A percentile compares a stretch with the other conserved stretches of the same genome.
Evolutionary conservation across 768 basidiomycete species (phyloP).

Genomic region (Kwoniella pini): DNA sequence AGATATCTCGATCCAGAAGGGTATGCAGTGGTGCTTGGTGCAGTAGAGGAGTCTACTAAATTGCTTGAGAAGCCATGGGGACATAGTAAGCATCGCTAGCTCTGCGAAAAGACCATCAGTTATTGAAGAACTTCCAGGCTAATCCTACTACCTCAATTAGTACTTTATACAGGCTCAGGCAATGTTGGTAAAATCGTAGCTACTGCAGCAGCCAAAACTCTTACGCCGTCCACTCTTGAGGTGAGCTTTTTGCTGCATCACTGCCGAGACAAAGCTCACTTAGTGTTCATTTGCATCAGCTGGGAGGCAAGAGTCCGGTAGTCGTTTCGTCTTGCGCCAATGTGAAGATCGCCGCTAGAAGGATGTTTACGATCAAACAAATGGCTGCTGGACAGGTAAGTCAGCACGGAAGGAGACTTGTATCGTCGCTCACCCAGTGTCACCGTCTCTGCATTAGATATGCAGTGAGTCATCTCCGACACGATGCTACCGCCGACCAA

Average conservation of each 20-base stretch:
- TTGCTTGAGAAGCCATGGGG: slow-evolving; percentile 52
- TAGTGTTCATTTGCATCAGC: slow-evolving; percentile 21
- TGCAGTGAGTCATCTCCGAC: slow-evolving; percentile 11
- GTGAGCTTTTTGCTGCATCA: slow-evolving; percentile 21
- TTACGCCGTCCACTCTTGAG: slow-evolving; percentile 53
- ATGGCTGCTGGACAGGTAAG: slow-evolving; percentile 47
- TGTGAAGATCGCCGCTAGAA: slow-evolving; percentile 41
- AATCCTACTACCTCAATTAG: slow-evolving; percentile 16
- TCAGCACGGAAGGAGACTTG: too few relatives aligned
- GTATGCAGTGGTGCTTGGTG: slow-evolving; percentile 49
- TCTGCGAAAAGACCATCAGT: too few relatives aligned
- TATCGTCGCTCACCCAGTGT: too few relatives aligned
- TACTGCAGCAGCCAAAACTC: slow-evolving; percentile 50
- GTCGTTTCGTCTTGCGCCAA: slow-evolving; percentile 48
- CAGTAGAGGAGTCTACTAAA: slow-evolving; percentile 41
- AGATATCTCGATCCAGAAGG: slow-evolving; percentile 49
- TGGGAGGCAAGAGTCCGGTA: slow-evolving; percentile 54
- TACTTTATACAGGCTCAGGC: slow-evolving; percentile 53
- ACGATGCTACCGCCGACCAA: too few relatives aligned
- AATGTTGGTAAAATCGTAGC: slow-evolving; percentile 51
- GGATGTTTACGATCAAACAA: slow-evolving; percentile 51
- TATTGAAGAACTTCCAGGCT: neutral
- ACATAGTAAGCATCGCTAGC: slow-evolving; percentile 52
- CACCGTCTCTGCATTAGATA: too few relatives aligned
- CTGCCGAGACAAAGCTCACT: neutral